Conservation (phyloP, 139 green algal species). For the Micractinium conductrix region DNA sequence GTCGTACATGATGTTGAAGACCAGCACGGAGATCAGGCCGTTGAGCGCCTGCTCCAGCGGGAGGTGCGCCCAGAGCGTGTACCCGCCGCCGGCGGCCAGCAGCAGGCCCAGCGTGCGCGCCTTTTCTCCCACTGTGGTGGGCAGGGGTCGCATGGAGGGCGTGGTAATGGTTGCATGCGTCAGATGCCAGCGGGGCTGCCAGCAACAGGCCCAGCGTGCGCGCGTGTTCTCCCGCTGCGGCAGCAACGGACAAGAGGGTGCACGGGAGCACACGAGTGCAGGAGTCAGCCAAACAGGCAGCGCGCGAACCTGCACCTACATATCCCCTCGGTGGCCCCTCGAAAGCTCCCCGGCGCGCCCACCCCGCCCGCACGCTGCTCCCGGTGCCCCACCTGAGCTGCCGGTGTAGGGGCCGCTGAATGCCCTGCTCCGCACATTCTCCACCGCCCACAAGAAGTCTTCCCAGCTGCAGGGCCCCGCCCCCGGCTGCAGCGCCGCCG, state of each 20-base stretch:
- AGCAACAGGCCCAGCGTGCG: constrained; percentile 36
- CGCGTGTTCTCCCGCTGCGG: constrained; percentile 36
- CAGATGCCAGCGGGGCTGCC: too few species aligned
- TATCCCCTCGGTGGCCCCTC: too few species aligned
- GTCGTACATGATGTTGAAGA: constrained; percentile 75
- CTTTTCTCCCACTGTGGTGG: constrained; percentile 41
- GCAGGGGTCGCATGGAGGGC: not conserved
- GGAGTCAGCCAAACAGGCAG: not conserved
- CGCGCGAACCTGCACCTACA: too few species aligned
- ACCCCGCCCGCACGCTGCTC: not conserved
- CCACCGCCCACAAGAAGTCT: constrained; percentile 76
- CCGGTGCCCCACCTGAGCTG: constrained; percentile 6
- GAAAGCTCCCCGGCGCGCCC: not conserved
- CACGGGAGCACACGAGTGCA: not conserved
- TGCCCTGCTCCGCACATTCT: constrained; percentile 77
- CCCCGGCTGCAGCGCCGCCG: not conserved
- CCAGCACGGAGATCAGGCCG: constrained; percentile 51
- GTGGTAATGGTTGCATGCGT: not conserved
- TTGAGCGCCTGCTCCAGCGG: constrained; percentile 58
- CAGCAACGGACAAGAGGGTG: not conserved
- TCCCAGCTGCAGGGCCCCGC: not conserved
- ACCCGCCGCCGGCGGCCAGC: constrained; percentile 23
- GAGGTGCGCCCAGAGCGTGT: constrained; percentile 31
- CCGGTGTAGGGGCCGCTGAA: constrained; percentile 88
- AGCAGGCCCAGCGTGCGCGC: constrained; percentile 30